Percentiles rank a stretch among this genome's conserved stretches.
phyloP scores from a whole-genome alignment of 768 basidiomycete genomes.

The Termitomyces sp. region DNA sequence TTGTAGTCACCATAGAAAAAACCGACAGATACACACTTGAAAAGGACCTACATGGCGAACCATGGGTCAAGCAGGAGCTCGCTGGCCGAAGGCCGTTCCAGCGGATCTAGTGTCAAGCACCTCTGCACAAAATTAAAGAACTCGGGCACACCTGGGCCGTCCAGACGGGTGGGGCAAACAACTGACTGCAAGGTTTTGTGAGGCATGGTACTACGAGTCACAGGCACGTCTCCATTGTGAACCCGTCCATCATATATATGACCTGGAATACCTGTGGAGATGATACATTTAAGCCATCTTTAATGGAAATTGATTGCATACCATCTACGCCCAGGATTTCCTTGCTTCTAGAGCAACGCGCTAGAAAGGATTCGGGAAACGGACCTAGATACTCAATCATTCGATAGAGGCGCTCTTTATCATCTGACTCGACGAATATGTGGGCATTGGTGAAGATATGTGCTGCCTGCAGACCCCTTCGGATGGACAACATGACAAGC shows the following conservation, averaged over 20 bases:
- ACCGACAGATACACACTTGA: not conserved
- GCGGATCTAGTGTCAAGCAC: not conserved
- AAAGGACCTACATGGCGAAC: not conserved
- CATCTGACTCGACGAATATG: not conserved
- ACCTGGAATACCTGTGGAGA: not conserved
- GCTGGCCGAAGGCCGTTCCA: not conserved
- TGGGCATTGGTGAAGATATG: not conserved
- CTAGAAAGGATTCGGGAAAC: not conserved
- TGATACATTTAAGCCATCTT: not conserved
- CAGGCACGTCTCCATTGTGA: not conserved
- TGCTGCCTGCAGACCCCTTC: not conserved
- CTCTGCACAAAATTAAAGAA: not conserved
- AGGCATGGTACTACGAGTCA: not conserved
- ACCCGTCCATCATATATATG: not conserved
- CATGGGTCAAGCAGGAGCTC: conserved; percentile 4
- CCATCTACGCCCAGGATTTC: not conserved
- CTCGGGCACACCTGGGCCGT: not conserved
- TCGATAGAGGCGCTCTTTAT: not conserved
- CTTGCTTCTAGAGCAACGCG: not conserved
- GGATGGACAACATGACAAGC: not conserved
- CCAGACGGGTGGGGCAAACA: not conserved
- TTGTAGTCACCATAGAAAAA: not conserved
- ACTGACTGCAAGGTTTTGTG: not conserved
- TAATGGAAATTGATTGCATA: not conserved
- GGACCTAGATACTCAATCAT: not conserved